Evolutionary conservation across 345 rosid genomes (phyloP).

Genomic region (Geranium rotundifolium): DNA sequence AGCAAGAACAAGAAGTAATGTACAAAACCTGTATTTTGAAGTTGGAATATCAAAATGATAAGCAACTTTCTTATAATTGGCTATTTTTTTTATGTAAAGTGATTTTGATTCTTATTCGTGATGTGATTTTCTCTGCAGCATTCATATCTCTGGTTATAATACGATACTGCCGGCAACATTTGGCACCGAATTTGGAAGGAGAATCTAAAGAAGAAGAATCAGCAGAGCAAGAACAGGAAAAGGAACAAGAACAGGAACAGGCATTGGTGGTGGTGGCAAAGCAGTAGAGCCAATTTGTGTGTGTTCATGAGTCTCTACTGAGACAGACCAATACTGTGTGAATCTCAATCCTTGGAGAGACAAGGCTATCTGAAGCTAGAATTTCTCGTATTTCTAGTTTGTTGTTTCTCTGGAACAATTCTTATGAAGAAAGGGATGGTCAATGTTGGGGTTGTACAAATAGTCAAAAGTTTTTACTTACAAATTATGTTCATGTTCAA

Average conservation of each 20-base stretch:
- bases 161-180: constrained; percentile 46
- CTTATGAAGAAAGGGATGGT: no score
- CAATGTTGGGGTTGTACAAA: no score
- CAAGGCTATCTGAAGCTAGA: not conserved
- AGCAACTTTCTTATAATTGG: no score
- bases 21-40: no score
- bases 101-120: no score
- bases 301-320: not conserved
- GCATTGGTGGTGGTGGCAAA: constrained; percentile 31
- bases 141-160: constrained; percentile 65
- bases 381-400: no score
- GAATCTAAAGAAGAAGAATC: constrained; percentile 23
- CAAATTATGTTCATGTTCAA: no score
- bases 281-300: not conserved
- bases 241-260: constrained; percentile 17
- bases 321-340: not conserved
- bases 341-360: not conserved
- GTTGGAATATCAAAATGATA: no score
- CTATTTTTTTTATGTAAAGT: no score
- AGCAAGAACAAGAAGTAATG: no score
- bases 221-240: constrained; percentile 16
- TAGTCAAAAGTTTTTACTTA: not conserved
- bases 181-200: constrained; percentile 12
- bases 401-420: no score
- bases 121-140: constrained; percentile 30